phyloP scores from a whole-genome alignment of 176 grass and related monocot species.

The Oryza punctata region DNA sequence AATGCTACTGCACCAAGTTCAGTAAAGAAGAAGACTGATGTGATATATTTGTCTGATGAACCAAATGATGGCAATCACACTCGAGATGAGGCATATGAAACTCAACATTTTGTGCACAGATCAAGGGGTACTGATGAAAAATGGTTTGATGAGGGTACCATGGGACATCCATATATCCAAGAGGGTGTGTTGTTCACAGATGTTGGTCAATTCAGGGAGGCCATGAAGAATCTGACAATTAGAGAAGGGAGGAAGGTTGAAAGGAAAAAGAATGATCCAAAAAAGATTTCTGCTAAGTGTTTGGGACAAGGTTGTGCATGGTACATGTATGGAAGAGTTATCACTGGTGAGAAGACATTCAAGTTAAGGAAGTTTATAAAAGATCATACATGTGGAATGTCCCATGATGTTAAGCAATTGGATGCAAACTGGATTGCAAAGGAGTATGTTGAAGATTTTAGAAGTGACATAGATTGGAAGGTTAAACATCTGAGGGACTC shows the following conservation, averaged over 20 bases:
- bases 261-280: too few species aligned
- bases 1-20: too few species aligned
- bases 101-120: neutral
- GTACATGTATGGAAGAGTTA: neutral
- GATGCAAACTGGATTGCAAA: conserved; percentile 9
- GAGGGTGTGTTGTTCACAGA: neutral
- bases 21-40: neutral
- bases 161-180: neutral
- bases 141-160: neutral
- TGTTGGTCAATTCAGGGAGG: neutral
- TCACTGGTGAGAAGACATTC: neutral
- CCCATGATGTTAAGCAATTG: neutral
- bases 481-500: neutral
- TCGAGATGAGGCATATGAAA: neutral
- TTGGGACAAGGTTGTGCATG: too few species aligned
- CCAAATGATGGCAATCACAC: neutral
- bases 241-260: neutral
- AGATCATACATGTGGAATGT: neutral
- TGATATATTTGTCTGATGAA: neutral
- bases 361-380: neutral
- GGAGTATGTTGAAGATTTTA: neutral
- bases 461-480: neutral
- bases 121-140: neutral
- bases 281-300: too few species aligned
- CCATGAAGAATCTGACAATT: neutral